Conservation (phyloP, 2,329 filamentous ascomycete genomes). For the Lachnellula occidentalis region DNA sequence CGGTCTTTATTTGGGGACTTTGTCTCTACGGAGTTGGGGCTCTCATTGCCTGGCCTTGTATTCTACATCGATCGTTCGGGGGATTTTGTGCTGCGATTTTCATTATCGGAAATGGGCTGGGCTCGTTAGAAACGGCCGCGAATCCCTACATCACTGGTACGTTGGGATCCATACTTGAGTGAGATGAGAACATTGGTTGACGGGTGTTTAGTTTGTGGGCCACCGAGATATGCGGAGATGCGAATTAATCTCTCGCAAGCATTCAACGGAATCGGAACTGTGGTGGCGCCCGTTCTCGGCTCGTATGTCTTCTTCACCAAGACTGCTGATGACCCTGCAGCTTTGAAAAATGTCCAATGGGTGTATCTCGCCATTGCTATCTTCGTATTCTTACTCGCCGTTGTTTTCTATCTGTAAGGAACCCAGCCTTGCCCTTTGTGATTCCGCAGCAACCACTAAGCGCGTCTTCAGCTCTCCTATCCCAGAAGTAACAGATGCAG, state of each 20-base stretch:
- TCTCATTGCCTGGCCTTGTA: slow-evolving; percentile 77
- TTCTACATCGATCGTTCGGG: slow-evolving; percentile 67
- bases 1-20: slow-evolving; percentile 63
- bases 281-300: slow-evolving; percentile 52
- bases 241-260: slow-evolving; percentile 70
- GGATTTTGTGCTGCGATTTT: slow-evolving; percentile 71
- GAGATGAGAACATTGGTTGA: background rate
- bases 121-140: slow-evolving; percentile 70
- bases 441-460: background rate
- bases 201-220: slow-evolving; percentile 61
- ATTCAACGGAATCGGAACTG: slow-evolving; percentile 66
- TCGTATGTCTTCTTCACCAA: slow-evolving; percentile 56
- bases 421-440: slow-evolving; percentile 28
- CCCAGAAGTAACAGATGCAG: slow-evolving; percentile 53
- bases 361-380: slow-evolving; percentile 57
- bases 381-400: slow-evolving; percentile 52
- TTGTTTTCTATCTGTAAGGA: slow-evolving; percentile 52
- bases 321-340: slow-evolving; percentile 42
- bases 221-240: slow-evolving; percentile 66
- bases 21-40: slow-evolving; percentile 68
- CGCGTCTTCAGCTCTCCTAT: slow-evolving; percentile 27
- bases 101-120: slow-evolving; percentile 70
- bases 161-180: background rate
- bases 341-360: slow-evolving; percentile 57
- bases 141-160: slow-evolving; percentile 62